phyloP scores from a whole-genome alignment of 805 yeast species.

The Metschnikowia baotianmanensis region DNA sequence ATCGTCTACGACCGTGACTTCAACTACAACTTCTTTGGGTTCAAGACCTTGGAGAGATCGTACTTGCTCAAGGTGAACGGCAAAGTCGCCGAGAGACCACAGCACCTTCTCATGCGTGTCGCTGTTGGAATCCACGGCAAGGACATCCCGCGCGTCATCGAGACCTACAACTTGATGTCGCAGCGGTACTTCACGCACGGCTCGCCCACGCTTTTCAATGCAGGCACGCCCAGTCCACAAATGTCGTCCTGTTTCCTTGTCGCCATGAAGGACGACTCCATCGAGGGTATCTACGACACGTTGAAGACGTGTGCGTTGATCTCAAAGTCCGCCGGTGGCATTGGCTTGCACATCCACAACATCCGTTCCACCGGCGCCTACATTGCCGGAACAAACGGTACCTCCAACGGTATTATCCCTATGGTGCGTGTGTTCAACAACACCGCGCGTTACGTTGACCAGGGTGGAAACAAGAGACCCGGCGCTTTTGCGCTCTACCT shows the following conservation, averaged over 20 bases:
- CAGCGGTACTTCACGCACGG: constrained; percentile 59
- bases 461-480: constrained; percentile 65
- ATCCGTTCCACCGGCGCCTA: constrained; percentile 59
- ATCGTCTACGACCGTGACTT: constrained; percentile 51
- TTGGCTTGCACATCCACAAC: constrained; percentile 60
- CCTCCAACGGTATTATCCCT: constrained; percentile 60
- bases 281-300: constrained; percentile 61
- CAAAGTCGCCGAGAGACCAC: constrained; percentile 60
- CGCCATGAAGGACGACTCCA: constrained; percentile 63
- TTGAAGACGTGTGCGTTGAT: constrained; percentile 60
- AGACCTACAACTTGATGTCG: constrained; percentile 59
- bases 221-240: constrained; percentile 60
- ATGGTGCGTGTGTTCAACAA: constrained; percentile 63
- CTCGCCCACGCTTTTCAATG: constrained; percentile 60
- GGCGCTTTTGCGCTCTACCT: constrained; percentile 61
- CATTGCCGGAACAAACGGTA: constrained; percentile 62
- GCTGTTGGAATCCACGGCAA: constrained; percentile 59
- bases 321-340: constrained; percentile 63
- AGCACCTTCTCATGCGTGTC: constrained; percentile 60
- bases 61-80: constrained; percentile 54
- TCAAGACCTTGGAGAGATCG: constrained; percentile 60
- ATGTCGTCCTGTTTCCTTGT: constrained; percentile 64
- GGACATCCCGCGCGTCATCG: constrained; percentile 51
- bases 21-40: constrained; percentile 57
- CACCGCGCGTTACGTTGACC: constrained; percentile 63